These are phyloP conservation scores for Steccherinum ochraceum DNA, from an alignment of 768 basidiomycete species.

Conservation along the genomic window DNA sequence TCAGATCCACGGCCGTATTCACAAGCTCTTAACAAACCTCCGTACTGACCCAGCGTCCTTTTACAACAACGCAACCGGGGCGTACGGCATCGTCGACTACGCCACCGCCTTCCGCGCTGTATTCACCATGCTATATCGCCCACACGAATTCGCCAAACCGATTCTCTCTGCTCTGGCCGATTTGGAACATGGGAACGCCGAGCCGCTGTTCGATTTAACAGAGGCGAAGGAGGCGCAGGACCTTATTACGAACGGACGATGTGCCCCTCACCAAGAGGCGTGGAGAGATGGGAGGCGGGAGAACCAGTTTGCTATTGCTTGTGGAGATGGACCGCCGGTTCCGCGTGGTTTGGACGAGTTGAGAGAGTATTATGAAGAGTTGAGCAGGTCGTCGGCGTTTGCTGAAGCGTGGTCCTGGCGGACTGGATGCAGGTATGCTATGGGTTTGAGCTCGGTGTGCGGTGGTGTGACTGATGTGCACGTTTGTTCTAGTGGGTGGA, in stretches of 20 bases:
- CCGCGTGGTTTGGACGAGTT: not conserved
- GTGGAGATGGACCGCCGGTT: not conserved
- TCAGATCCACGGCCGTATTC: constrained; percentile 1
- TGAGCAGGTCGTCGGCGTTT: not conserved
- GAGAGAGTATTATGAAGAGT: not conserved
- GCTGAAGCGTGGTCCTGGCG: not conserved
- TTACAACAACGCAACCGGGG: not conserved
- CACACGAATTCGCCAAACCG: not conserved
- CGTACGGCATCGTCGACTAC: constrained; percentile 11
- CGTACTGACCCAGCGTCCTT: constrained; percentile 8
- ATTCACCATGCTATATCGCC: constrained; percentile 9
- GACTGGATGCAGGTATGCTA: not conserved
- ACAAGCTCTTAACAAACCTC: constrained; percentile 1
- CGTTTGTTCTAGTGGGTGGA: not conserved
- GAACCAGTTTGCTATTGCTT: not conserved
- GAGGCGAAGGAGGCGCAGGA: not conserved
- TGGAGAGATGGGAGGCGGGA: not conserved
- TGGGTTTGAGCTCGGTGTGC: not conserved
- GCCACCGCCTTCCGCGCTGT: constrained; percentile 1
- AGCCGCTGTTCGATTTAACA: not conserved
- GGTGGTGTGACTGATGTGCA: not conserved
- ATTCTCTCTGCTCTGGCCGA: not conserved
- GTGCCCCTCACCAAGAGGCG: not conserved
- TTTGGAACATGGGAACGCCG: not conserved
- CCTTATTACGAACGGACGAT: not conserved